phyloP scores from a whole-genome alignment of 805 yeast species.

The Lipomyces anomalus region DNA sequence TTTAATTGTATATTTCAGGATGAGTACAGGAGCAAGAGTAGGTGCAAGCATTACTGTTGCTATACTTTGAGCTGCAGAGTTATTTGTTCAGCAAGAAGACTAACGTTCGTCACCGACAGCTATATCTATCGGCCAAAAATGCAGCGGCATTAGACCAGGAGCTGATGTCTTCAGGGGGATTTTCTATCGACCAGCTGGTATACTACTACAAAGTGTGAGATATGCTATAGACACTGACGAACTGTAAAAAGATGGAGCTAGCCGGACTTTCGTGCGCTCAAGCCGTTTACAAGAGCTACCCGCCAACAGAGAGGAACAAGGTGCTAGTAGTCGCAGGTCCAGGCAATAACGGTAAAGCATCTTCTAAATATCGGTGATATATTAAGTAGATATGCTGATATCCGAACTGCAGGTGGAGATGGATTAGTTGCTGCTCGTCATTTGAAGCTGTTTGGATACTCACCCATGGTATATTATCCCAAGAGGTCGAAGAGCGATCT shows the following conservation, averaged over 20 bases:
- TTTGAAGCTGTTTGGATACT: conserved; percentile 69
- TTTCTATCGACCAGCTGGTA: conserved; percentile 70
- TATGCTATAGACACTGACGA: conserved; percentile 25
- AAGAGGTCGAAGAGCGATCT: conserved; percentile 50
- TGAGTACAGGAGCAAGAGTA: too few species aligned
- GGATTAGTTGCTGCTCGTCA: conserved; percentile 96
- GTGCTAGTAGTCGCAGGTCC: conserved; percentile 84
- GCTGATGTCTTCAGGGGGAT: conserved; percentile 78
- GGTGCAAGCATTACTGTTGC: too few species aligned
- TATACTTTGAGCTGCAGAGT: too few species aligned
- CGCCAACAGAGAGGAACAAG: conserved; percentile 41
- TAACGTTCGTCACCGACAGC: too few species aligned
- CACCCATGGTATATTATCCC: conserved; percentile 76
- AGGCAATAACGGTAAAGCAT: conserved; percentile 73
- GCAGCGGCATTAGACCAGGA: conserved; percentile 82
- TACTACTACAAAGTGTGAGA: conserved; percentile 15
- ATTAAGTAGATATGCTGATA: not conserved
- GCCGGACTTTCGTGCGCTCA: conserved; percentile 95
- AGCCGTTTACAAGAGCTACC: conserved; percentile 64
- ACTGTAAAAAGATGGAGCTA: conserved; percentile 65
- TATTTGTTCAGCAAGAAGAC: too few species aligned
- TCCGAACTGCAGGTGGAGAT: conserved; percentile 63
- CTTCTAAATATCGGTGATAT: not conserved
- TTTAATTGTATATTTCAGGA: too few species aligned
- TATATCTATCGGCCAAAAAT: conserved; percentile 32